A percentile compares a stretch with the other conserved stretches of the same genome.
These are phyloP conservation scores for Musa acuminata DNA, from an alignment of 176 grass and related monocot species.

Conservation along the genomic window DNA sequence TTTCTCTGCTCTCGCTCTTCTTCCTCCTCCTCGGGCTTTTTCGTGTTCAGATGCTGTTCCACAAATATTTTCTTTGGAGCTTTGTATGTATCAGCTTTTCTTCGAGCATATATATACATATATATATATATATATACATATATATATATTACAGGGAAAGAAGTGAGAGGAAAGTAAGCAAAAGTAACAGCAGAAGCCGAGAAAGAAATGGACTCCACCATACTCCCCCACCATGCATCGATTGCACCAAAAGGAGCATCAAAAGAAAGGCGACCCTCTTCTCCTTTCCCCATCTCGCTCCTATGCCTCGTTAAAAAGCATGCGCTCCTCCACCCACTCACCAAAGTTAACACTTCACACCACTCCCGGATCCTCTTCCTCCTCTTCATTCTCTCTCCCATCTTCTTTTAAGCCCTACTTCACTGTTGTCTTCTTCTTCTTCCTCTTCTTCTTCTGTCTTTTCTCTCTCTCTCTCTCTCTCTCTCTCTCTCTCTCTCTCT, in stretches of 20 bases:
- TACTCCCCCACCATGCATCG: neutral
- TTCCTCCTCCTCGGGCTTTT: neutral
- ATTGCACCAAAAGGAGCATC: slow-evolving; percentile 15
- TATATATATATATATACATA: no score
- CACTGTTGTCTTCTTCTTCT: neutral
- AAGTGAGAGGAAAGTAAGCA: neutral
- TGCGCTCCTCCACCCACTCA: neutral
- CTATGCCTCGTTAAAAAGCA: neutral
- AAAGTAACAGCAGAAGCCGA: neutral
- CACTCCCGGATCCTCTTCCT: neutral
- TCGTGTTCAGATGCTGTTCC: no score
- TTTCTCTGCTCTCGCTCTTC: neutral
- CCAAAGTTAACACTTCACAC: slow-evolving; percentile 1
- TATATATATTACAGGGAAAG: no score
- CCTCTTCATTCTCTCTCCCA: neutral
- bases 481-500: neutral
- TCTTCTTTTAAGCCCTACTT: neutral
- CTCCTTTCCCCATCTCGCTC: no score
- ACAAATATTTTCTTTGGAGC: no score
- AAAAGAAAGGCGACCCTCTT: neutral
- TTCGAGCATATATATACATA: no score
- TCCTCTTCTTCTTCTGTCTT: neutral
- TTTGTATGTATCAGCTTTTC: no score
- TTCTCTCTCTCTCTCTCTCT: neutral
- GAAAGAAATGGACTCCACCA: neutral